phyloP scores from a whole-genome alignment of 345 rosid genomes.

The Lenwebbia sp. region DNA sequence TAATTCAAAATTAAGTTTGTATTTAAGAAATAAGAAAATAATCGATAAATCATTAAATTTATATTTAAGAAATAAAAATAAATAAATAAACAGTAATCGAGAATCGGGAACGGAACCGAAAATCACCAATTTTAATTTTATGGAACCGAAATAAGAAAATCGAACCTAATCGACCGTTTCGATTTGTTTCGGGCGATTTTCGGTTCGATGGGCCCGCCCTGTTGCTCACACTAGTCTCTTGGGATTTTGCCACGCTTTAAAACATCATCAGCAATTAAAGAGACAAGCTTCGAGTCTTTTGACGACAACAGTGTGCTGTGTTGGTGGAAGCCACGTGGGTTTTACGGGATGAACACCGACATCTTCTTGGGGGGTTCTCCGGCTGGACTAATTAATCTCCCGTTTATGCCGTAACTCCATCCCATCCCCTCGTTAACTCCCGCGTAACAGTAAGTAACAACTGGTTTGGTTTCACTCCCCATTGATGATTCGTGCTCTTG shows the following conservation, averaged over 20 bases:
- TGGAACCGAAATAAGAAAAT: too few relatives aligned
- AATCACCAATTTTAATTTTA: too few relatives aligned
- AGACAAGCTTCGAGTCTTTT: not conserved
- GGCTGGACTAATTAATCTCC: not conserved
- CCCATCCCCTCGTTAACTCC: not conserved
- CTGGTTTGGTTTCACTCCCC: not conserved
- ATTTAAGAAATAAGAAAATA: too few relatives aligned
- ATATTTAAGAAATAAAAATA: too few relatives aligned
- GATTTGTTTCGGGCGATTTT: too few relatives aligned
- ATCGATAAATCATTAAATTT: too few relatives aligned
- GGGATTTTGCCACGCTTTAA: not conserved
- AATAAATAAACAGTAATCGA: too few relatives aligned
- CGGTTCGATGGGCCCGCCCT: too few relatives aligned
- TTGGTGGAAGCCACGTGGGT: not conserved
- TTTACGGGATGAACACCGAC: not conserved
- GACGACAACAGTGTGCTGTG: not conserved
- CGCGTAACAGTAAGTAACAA: not conserved
- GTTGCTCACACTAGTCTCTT: too few relatives aligned
- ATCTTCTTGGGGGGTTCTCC: not conserved
- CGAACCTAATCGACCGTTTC: too few relatives aligned
- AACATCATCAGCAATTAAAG: not conserved
- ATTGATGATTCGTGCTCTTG: not conserved
- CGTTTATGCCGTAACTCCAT: not conserved
- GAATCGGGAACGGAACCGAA: too few relatives aligned
- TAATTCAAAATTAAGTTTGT: too few relatives aligned